Base-by-base conservation (phyloP, 129 eudicot species). In the Mikania micrantha region DNA sequence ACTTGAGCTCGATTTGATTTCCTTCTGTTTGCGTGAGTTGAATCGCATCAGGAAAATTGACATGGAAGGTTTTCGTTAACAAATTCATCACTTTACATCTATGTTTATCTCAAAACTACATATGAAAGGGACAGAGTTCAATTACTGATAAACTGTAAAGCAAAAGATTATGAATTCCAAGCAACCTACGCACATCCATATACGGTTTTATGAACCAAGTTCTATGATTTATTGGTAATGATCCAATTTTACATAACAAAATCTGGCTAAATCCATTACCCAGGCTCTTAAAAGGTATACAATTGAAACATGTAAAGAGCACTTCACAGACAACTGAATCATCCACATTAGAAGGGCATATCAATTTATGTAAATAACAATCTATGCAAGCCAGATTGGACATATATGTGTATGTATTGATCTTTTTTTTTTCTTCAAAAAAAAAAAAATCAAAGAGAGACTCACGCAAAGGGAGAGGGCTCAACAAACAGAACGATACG, bases 391-490 rank as follows among this genome's bases (percentile, higher is more conserved):
- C 22, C 4, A 31, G 10, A 57, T 13, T 44, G n/a, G n/a, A n/a
- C n/a, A n/a, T n/a, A n/a, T n/a, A n/a, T n/a, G n/a, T n/a, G n/a
- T 2, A 49, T 21, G 47, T 36, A 38, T 69, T 19, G 24, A 48
- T 15, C 1, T 47, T 4, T 17, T 47, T 1, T 3, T 19, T 19
- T 7, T 0, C 9, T 5, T n/a, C n/a, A n/a, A n/a, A n/a, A n/a
- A n/a, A n/a, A n/a, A n/a, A n/a, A 12, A 12, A 13, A 27, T 25
- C 5, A 4, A 22, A 66, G 41, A 53, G 16, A 53, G 45, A 84
- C 96, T 92, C 79, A 93, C 99, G 99, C 83, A 75, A 93, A 93
- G 1, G 99, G 99, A 69, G 99, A 93, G 52, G 99, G 99, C 86
- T 93, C 99, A 34, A 93, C 99, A 80, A 93, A 93, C 56, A 93